These are phyloP conservation scores for Magnolia kwangsiensis DNA, from an alignment of 164 flowering plant species.

Conservation along the genomic window DNA sequence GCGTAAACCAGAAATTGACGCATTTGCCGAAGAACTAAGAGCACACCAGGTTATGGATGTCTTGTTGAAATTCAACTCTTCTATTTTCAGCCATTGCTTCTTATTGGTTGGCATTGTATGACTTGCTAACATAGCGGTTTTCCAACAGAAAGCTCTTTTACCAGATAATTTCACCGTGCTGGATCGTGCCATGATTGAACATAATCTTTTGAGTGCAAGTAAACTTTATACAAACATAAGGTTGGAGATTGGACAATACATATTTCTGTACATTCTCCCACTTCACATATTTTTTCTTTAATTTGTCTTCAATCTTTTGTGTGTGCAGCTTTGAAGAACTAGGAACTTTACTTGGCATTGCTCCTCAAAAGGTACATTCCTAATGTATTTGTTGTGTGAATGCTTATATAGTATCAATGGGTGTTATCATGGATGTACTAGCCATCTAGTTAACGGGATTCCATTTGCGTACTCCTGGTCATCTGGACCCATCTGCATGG, in stretches of 20 bases:
- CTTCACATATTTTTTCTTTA: neutral
- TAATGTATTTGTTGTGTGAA: neutral
- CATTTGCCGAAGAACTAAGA: slow-evolving; percentile 92
- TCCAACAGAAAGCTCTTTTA: slow-evolving; percentile 78
- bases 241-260: slow-evolving; percentile 26
- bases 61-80: slow-evolving; percentile 1
- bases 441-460: no score
- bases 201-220: slow-evolving; percentile 97
- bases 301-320: neutral
- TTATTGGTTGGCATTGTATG: neutral
- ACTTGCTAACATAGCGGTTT: slow-evolving; percentile 4
- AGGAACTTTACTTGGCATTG: slow-evolving; percentile 87
- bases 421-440: no score
- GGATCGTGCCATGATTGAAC: slow-evolving; percentile 99
- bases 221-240: slow-evolving; percentile 96
- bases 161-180: slow-evolving; percentile 96
- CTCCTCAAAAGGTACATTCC: slow-evolving; percentile 70
- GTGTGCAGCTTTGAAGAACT: slow-evolving; percentile 78
- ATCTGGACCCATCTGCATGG: no score
- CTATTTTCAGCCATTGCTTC: neutral
- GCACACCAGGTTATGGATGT: slow-evolving; percentile 72
- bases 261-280: neutral
- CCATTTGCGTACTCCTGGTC: no score
- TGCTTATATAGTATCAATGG: neutral
- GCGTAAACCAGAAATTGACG: slow-evolving; percentile 98